Conservation (phyloP, 2,329 filamentous ascomycete species). For the Fusarium dlaminii region DNA sequence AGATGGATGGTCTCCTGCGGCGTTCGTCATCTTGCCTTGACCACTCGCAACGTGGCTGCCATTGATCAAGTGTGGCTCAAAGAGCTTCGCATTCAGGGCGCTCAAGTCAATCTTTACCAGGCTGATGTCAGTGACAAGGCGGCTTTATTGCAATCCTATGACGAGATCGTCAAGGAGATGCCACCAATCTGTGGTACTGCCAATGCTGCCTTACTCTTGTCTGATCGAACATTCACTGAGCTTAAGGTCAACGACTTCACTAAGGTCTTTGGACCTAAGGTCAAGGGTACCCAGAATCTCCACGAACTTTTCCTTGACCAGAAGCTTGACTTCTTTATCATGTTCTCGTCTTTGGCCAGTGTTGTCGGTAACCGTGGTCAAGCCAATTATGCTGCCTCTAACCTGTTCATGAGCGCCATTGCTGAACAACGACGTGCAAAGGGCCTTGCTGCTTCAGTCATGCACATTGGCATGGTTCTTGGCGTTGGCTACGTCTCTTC, state of each 20-base stretch:
- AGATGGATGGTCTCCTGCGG: background rate
- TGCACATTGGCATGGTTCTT: slow-evolving; percentile 52
- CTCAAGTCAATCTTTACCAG: background rate
- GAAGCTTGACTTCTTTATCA: slow-evolving; percentile 10
- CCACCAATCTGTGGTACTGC: slow-evolving; percentile 8
- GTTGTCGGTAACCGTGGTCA: slow-evolving; percentile 13
- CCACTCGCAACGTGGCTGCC: background rate
- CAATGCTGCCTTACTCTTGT: slow-evolving; percentile 7
- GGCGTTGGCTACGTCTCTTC: slow-evolving; percentile 54
- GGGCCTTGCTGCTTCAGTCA: slow-evolving; percentile 44
- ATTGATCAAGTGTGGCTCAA: background rate
- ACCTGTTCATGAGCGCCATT: background rate
- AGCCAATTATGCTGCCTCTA: slow-evolving; percentile 6
- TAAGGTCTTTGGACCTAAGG: slow-evolving; percentile 4
- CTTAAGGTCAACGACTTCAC: background rate
- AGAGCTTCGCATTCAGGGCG: background rate
- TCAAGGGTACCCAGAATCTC: background rate
- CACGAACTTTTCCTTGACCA: background rate
- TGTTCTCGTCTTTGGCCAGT: slow-evolving; percentile 5
- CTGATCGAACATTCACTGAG: background rate
- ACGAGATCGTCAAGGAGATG: slow-evolving; percentile 15
- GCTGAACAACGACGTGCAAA: background rate
- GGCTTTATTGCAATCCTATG: slow-evolving; percentile 5
- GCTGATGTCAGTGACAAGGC: slow-evolving; percentile 21
- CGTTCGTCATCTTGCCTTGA: background rate